These are phyloP conservation scores for Diutina neorugosa DNA, from an alignment of 1,139 yeast genomes.

Conservation along the genomic window DNA sequence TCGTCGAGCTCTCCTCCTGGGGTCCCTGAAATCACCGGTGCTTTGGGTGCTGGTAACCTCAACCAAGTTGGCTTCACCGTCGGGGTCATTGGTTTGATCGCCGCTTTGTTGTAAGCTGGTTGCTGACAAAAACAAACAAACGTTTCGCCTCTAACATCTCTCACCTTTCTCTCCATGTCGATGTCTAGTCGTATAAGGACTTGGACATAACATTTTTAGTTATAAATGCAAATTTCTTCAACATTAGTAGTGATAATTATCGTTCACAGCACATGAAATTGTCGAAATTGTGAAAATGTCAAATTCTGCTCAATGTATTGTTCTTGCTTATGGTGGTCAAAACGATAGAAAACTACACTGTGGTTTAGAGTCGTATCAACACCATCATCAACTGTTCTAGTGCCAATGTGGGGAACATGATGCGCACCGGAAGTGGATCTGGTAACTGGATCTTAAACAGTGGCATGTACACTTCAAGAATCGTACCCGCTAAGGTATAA, in stretches of 20 bases:
- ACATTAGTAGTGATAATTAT: no score
- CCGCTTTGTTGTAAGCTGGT: conserved; percentile 1
- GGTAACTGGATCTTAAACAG: not conserved
- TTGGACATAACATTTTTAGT: not conserved
- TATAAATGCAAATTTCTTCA: not conserved
- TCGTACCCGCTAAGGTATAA: no score
- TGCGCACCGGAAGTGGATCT: not conserved
- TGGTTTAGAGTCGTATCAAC: no score
- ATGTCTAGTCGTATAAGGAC: not conserved
- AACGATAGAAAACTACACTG: no score
- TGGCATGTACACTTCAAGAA: no score
- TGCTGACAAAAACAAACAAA: not conserved
- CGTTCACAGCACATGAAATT: no score
- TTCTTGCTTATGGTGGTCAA: no score
- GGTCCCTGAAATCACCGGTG: not conserved
- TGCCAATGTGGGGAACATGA: not conserved
- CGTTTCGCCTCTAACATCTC: not conserved
- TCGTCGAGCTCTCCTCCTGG: not conserved
- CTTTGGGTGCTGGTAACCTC: not conserved
- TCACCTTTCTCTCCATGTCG: not conserved
- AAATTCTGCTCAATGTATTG: not conserved
- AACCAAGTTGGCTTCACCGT: not conserved
- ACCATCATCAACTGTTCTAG: no score
- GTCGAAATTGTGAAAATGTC: not conserved
- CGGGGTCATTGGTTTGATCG: not conserved